A percentile compares a stretch with the other conserved stretches of the same genome.
Evolutionary conservation across 352 stramenopile genomes (phyloP).

Genomic region (Phytophthora constricta): DNA sequence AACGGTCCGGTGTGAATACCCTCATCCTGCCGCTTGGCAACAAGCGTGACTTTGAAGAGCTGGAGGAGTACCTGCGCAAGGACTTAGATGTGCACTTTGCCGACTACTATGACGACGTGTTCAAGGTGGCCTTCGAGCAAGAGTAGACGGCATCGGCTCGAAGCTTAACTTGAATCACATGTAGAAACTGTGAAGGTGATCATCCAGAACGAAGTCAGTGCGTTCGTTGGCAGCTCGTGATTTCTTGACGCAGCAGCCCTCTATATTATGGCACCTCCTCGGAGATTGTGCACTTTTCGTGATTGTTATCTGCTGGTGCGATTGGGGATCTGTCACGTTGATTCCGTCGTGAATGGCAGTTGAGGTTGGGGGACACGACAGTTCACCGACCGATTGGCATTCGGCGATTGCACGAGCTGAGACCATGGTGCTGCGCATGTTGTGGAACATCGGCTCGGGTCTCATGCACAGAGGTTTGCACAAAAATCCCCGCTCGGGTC

Average conservation of each 20-base stretch:
- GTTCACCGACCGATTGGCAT: no score
- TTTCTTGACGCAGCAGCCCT: no score
- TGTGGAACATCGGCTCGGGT: slow-evolving; percentile 78
- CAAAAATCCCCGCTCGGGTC: slow-evolving; percentile 47
- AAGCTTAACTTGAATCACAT: not conserved
- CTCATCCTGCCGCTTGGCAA: slow-evolving; percentile 96
- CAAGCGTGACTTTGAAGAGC: slow-evolving; percentile 96
- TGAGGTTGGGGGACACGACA: slow-evolving; percentile 1
- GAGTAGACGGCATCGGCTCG: slow-evolving; percentile 19
- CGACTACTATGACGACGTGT: slow-evolving; percentile 97
- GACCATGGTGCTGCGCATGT: slow-evolving; percentile 73
- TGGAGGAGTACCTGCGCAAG: slow-evolving; percentile 97
- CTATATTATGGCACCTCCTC: no score
- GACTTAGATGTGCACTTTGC: slow-evolving; percentile 97
- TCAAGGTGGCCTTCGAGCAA: slow-evolving; percentile 92
- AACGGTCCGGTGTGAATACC: slow-evolving; percentile 94
- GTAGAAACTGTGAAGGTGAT: not conserved
- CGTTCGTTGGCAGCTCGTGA: no score
- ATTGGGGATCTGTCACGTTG: not conserved
- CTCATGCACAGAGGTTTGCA: slow-evolving; percentile 64
- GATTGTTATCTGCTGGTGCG: not conserved
- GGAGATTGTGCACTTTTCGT: not conserved
- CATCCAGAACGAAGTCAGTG: not conserved
- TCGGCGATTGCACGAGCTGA: no score
- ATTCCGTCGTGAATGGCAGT: slow-evolving; percentile 1